Conservation (phyloP, 208 protist species). For the Perkinsela sp. region DNA sequence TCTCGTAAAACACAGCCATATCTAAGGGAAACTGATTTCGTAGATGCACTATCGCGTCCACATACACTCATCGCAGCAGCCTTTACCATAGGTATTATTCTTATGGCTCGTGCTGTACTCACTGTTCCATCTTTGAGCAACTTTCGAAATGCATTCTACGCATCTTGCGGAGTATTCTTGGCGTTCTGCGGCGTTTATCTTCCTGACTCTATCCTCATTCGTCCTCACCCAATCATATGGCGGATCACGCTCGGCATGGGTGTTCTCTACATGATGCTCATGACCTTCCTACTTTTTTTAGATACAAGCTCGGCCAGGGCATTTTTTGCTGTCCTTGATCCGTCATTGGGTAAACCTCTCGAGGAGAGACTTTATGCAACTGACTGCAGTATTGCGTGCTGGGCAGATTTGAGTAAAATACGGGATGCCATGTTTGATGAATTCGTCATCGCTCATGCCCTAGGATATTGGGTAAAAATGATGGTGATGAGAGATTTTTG, state of each 20-base stretch:
- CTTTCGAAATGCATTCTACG: background rate
- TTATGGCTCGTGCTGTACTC: background rate
- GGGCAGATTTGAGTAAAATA: constrained; percentile 36
- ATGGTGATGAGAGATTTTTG: constrained; percentile 70
- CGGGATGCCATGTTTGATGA: constrained; percentile 51
- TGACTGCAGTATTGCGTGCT: constrained; percentile 65
- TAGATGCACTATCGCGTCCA: background rate
- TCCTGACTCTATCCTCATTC: constrained; percentile 58
- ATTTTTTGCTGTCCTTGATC: constrained; percentile 46
- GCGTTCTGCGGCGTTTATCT: constrained; percentile 65
- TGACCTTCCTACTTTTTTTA: constrained; percentile 75
- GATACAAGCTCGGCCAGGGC: constrained; percentile 16
- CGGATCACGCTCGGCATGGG: constrained; percentile 51
- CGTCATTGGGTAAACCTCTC: constrained; percentile 18
- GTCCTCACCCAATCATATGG: constrained; percentile 84
- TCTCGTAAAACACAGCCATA: too few relatives aligned
- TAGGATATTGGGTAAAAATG: constrained; percentile 75
- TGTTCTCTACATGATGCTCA: constrained; percentile 57
- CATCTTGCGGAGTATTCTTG: constrained; percentile 19
- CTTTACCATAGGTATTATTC: background rate
- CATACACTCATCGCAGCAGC: background rate
- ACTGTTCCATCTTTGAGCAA: background rate
- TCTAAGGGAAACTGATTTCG: constrained; percentile 1
- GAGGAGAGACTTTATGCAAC: constrained; percentile 67
- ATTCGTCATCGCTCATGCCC: constrained; percentile 73